Evolutionary conservation across 2,329 filamentous ascomycete species (phyloP), one percentile per base, ranked within the genome.

Genomic region (Fusarium sp.): DNA sequence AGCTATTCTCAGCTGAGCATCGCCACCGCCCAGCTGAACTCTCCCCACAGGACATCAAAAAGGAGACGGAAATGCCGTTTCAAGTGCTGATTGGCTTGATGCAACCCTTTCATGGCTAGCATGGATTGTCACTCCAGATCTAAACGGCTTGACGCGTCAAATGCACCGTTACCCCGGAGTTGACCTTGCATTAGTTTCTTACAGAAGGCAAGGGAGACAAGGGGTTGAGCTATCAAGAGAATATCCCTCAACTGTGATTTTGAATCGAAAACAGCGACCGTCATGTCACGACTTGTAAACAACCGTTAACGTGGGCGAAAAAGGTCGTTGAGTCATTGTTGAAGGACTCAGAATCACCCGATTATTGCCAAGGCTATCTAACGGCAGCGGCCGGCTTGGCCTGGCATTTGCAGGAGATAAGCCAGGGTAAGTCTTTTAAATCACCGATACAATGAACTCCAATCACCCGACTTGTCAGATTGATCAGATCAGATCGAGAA

Each of bases 401-500:
- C 28, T 13, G 31, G 57, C 12, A 61, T 57, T 61, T 57, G 11
- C 40, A 44, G 58, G 57, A 45, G 60, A 63, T 63, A 63, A 59
- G n/a, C 7, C 22, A 26, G 7, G 24, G 13, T 25, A n/a, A 22
- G 25, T 35, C 43, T 31, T 35, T 42, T 28, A 53, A 53, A 15
- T 26, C 41, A 7, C 29, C 22, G 31, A 29, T 34, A 28, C 9
- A 11, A 47, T 41, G 57, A 47, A 60, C 19, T 41, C 19, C 39
- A 58, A 40, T 58, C 22, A 13, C 13, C 31, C 35, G 43, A 39
- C 3, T 39, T 12, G 2, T 43, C 26, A 31, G 6, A 34, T 25
- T 24, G 31, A 41, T 61, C 42, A 55, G 55, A 10, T 55, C 56
- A 22, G 8, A 60, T 60, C 25, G 19, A 60, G 56, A 60, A 60